Conservation (phyloP, 441 rosid genomes). For the Capsella rubella region DNA sequence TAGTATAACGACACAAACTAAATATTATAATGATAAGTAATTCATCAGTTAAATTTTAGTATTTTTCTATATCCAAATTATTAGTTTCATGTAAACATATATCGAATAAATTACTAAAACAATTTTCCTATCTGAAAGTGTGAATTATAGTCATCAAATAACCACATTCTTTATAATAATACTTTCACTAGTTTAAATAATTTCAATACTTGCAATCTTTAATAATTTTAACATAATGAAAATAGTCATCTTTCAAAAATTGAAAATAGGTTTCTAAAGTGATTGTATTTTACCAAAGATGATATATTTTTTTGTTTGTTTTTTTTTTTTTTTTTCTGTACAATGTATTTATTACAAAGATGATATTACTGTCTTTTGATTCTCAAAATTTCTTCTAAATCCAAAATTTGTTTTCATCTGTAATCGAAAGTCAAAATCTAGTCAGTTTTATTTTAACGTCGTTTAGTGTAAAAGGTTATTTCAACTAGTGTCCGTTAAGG, state of each 20-base stretch:
- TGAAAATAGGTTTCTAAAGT: not conserved
- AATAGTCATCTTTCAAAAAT: too few species aligned
- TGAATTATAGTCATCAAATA: not conserved
- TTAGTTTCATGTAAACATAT: not conserved
- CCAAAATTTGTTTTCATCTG: not conserved
- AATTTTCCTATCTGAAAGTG: not conserved
- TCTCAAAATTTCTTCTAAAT: not conserved
- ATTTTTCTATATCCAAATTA: not conserved
- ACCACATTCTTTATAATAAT: not conserved
- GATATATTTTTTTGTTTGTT: not conserved
- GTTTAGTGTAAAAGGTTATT: conserved; percentile 24
- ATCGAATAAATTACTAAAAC: not conserved
- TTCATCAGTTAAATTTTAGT: not conserved
- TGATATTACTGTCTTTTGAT: not conserved
- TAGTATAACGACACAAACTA: not conserved
- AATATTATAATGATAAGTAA: not conserved
- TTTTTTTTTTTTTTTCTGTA: not conserved
- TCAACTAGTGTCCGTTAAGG: conserved; percentile 18
- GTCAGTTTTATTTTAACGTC: conserved; percentile 5
- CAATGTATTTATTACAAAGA: not conserved
- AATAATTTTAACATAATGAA: not conserved
- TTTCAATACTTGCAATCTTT: not conserved
- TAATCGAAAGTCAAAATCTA: conserved; percentile 34
- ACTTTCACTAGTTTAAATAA: too few species aligned
- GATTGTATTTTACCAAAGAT: not conserved